phyloP scores from a whole-genome alignment of 257 asterid genomes.

The Solanum rostratum region DNA sequence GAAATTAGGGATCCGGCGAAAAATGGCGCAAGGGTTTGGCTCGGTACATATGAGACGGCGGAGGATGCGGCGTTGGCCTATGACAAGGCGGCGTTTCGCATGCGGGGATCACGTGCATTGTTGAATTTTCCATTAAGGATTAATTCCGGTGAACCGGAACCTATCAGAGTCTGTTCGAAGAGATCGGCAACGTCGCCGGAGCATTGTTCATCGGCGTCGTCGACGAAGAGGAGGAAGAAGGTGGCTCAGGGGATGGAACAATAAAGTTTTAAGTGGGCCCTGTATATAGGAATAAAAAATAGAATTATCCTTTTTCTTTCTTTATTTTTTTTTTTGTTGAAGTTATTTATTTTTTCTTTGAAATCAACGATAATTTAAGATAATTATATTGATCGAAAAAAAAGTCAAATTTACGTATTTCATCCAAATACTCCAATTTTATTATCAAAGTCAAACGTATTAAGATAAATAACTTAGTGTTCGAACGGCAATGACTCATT shows the following conservation, averaged over 20 bases:
- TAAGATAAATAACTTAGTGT: too few species aligned
- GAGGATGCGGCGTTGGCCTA: slow-evolving; percentile 41
- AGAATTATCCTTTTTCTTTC: background rate
- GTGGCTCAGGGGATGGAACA: background rate
- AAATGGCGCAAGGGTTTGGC: slow-evolving; percentile 35
- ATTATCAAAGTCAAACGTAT: background rate
- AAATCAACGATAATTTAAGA: background rate
- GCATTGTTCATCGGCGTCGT: background rate
- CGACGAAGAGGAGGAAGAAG: slow-evolving; percentile 17
- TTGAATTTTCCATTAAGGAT: slow-evolving; percentile 30
- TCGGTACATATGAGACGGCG: slow-evolving; percentile 35
- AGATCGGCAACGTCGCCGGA: slow-evolving; percentile 1
- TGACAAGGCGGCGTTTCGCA: slow-evolving; percentile 33
- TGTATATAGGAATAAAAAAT: background rate
- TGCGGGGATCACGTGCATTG: slow-evolving; percentile 37
- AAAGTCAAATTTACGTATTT: background rate
- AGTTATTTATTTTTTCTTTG: background rate
- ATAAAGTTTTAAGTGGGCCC: background rate
- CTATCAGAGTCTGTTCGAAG: slow-evolving; percentile 19
- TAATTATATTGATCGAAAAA: background rate
- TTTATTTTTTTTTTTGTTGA: background rate
- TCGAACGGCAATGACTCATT: too few species aligned
- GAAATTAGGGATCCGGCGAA: slow-evolving; percentile 38
- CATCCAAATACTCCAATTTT: background rate
- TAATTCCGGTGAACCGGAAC: slow-evolving; percentile 37